Evolutionary conservation across 2,329 filamentous ascomycete genomes (phyloP).

Genomic region (Colletotrichum chrysophilum): DNA sequence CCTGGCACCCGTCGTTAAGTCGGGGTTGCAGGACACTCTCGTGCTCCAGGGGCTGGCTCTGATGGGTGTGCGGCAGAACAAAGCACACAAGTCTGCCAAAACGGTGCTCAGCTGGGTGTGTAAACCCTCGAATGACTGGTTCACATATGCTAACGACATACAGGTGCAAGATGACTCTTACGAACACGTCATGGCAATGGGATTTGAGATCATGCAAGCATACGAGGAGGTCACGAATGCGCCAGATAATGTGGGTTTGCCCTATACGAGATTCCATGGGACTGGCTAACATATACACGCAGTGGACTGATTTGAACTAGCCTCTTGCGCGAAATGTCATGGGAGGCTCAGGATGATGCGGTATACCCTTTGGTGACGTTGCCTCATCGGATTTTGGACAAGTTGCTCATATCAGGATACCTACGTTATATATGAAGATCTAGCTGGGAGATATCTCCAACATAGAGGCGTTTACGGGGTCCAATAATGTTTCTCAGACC

Average conservation of each 20-base stretch:
- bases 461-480: not conserved
- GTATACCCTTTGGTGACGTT: conserved; percentile 3
- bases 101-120: conserved; percentile 83
- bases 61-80: conserved; percentile 83
- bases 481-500: not conserved
- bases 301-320: conserved; percentile 22
- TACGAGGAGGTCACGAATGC: conserved; percentile 82
- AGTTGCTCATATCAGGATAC: not conserved
- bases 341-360: not conserved
- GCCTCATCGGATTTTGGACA: not conserved
- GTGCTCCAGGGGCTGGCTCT: conserved; percentile 79
- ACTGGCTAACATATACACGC: not conserved
- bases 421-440: not conserved
- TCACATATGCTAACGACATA: conserved; percentile 19
- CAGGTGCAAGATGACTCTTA: conserved; percentile 74
- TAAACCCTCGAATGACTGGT: conserved; percentile 15
- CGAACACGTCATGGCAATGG: conserved; percentile 79
- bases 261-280: too few relatives aligned
- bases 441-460: not conserved
- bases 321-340: not conserved
- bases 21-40: conserved; percentile 70
- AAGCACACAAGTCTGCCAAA: conserved; percentile 74
- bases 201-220: conserved; percentile 77
- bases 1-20: conserved; percentile 77
- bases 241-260: conserved; percentile 52